Conservation (phyloP, 371 early-diverging fungal genomes). For the Lichtheimia corymbifera region DNA sequence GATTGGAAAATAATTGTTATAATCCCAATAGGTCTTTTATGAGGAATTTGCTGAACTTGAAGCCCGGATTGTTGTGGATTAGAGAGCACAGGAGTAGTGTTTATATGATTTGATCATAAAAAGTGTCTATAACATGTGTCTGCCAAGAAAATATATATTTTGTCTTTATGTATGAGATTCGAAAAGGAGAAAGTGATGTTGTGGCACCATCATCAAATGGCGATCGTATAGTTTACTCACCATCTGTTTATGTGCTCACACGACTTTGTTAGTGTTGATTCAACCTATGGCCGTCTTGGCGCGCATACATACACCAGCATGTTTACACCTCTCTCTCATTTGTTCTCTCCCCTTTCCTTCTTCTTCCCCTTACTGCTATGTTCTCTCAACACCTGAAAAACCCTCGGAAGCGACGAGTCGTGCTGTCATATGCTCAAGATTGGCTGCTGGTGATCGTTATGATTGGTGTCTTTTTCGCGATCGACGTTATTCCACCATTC, state of each 20-base stretch:
- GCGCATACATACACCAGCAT: too few species aligned
- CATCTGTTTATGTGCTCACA: too few species aligned
- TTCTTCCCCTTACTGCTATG: neutral
- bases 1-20: neutral
- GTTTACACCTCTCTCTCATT: too few species aligned
- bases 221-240: too few species aligned
- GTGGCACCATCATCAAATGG: too few species aligned
- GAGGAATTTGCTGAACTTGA: conserved; percentile 28
- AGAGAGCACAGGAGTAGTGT: neutral
- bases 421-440: conserved; percentile 61
- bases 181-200: too few species aligned
- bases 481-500: conserved; percentile 63
- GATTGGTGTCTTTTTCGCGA: conserved; percentile 45
- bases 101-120: neutral
- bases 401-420: conserved; percentile 24
- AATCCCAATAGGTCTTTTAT: conserved; percentile 21
- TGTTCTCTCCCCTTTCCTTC: neutral
- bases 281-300: too few species aligned
- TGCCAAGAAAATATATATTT: too few species aligned
- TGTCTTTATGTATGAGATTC: too few species aligned
- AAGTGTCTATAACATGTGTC: too few species aligned
- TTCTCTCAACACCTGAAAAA: conserved; percentile 5
- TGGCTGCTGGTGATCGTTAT: conserved; percentile 62
- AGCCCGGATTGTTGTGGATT: conserved; percentile 22
- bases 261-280: too few species aligned